phyloP scores from a whole-genome alignment of 23 red algal genomes.

The Agarophyton chilense region DNA sequence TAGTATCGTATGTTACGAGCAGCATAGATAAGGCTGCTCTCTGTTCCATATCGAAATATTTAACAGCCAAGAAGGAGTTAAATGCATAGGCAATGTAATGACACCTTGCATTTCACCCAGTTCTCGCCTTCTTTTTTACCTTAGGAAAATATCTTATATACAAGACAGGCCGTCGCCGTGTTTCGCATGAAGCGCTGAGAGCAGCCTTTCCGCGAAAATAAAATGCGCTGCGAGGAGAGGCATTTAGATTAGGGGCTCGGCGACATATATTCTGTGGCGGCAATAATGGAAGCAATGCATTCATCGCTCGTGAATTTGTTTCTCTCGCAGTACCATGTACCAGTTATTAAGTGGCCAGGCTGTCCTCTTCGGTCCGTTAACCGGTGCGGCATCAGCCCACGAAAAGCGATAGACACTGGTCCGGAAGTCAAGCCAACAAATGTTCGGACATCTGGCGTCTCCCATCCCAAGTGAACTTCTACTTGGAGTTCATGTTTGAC shows the following conservation, averaged over 20 bases:
- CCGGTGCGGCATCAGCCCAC: too few relatives aligned
- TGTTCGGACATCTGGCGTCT: too few relatives aligned
- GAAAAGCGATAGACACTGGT: too few relatives aligned
- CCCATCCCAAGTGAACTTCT: too few relatives aligned
- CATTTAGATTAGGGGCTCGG: not conserved
- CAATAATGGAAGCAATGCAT: not conserved
- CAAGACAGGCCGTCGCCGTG: not conserved
- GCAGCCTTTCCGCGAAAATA: not conserved
- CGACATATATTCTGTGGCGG: not conserved
- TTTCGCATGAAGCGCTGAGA: not conserved
- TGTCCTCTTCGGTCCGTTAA: too few relatives aligned
- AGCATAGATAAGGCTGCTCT: not conserved
- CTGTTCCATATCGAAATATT: not conserved
- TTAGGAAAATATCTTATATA: not conserved
- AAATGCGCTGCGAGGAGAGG: not conserved
- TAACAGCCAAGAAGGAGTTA: not conserved
- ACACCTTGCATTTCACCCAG: conserved; percentile 8
- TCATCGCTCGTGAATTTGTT: not conserved
- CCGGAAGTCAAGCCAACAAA: too few relatives aligned
- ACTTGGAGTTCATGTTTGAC: too few relatives aligned
- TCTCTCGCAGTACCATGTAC: not conserved
- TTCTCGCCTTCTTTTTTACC: not conserved
- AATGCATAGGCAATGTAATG: not conserved
- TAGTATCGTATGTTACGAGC: not conserved
- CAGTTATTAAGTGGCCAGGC: too few relatives aligned